These are phyloP conservation scores for Diddensiella transvaalensis DNA, from an alignment of 805 yeast species.

Conservation along the genomic window DNA sequence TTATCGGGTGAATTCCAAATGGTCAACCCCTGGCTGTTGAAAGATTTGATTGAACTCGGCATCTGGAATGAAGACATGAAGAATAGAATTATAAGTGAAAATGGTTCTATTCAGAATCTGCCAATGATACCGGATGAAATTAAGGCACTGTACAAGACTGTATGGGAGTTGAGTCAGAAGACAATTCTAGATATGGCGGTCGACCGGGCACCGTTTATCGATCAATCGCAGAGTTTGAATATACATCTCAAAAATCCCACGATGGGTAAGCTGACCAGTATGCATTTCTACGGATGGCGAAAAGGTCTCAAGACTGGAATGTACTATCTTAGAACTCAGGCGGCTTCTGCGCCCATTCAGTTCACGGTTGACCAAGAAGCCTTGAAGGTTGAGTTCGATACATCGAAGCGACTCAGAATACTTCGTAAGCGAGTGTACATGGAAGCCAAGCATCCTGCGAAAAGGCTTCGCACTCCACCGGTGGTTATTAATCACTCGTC, in stretches of 20 bases:
- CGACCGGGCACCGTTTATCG: slow-evolving; percentile 67
- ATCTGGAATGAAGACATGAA: slow-evolving; percentile 81
- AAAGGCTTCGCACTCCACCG: background rate
- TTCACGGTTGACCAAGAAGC: slow-evolving; percentile 65
- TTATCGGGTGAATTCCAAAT: slow-evolving; percentile 92
- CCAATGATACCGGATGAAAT: slow-evolving; percentile 69
- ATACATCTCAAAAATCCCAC: slow-evolving; percentile 86
- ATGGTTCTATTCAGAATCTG: slow-evolving; percentile 83
- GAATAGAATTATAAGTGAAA: slow-evolving; percentile 65
- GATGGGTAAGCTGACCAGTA: slow-evolving; percentile 92
- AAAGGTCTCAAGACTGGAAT: slow-evolving; percentile 98
- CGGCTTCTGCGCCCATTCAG: slow-evolving; percentile 95
- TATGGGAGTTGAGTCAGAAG: slow-evolving; percentile 93
- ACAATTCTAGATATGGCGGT: slow-evolving; percentile 82
- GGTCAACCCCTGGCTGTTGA: slow-evolving; percentile 79
- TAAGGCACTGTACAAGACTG: slow-evolving; percentile 82
- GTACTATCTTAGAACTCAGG: slow-evolving; percentile 96
- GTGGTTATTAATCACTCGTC: too few relatives aligned
- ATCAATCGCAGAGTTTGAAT: slow-evolving; percentile 90
- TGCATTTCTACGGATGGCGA: slow-evolving; percentile 99
- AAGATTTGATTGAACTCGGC: slow-evolving; percentile 77
- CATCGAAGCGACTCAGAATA: background rate
- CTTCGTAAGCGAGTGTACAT: slow-evolving; percentile 7
- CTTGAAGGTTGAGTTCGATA: slow-evolving; percentile 16
- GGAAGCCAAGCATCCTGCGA: background rate